A percentile compares a stretch with the other conserved stretches of the same genome.
These are phyloP conservation scores for Penicillium sp. DNA, from an alignment of 2,329 filamentous ascomycete species.

Conservation along the genomic window DNA sequence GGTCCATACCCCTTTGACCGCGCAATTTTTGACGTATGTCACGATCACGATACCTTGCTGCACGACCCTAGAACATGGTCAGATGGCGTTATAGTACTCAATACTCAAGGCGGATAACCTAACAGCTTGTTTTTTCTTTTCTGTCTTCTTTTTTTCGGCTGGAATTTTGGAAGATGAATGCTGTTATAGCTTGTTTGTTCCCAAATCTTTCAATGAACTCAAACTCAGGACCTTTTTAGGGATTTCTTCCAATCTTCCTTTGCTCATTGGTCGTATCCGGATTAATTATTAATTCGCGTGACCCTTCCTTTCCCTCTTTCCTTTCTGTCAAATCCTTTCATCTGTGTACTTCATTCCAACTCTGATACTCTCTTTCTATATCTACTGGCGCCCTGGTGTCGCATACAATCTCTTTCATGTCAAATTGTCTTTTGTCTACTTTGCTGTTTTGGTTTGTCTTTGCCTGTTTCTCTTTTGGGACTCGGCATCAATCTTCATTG, in stretches of 20 bases:
- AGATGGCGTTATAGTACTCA: conserved; percentile 40
- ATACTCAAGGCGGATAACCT: conserved; percentile 31
- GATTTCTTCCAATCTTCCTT: neutral
- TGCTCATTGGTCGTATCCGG: conserved; percentile 2
- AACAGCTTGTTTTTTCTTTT: conserved; percentile 18
- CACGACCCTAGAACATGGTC: conserved; percentile 39
- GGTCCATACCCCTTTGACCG: conserved; percentile 26
- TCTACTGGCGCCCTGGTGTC: neutral
- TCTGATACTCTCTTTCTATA: conserved; percentile 6
- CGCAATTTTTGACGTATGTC: conserved; percentile 38
- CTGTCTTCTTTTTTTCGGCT: conserved; percentile 8
- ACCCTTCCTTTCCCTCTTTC: neutral
- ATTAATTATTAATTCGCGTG: neutral
- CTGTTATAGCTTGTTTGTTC: conserved; percentile 9
- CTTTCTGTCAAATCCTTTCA: neutral
- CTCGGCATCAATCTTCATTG: neutral
- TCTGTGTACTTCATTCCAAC: conserved; percentile 8
- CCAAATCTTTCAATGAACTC: conserved; percentile 9
- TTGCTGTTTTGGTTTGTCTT: conserved; percentile 13
- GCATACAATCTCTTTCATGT: conserved; percentile 17
- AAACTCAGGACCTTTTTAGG: neutral
- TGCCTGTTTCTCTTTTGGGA: neutral
- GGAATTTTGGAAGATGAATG: conserved; percentile 9
- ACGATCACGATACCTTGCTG: conserved; percentile 47
- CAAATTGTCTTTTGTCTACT: conserved; percentile 19